Evolutionary conservation across 1,139 yeast species (phyloP), one percentile per base, ranked within the genome.

Genomic region (Hyphopichia fennica): DNA sequence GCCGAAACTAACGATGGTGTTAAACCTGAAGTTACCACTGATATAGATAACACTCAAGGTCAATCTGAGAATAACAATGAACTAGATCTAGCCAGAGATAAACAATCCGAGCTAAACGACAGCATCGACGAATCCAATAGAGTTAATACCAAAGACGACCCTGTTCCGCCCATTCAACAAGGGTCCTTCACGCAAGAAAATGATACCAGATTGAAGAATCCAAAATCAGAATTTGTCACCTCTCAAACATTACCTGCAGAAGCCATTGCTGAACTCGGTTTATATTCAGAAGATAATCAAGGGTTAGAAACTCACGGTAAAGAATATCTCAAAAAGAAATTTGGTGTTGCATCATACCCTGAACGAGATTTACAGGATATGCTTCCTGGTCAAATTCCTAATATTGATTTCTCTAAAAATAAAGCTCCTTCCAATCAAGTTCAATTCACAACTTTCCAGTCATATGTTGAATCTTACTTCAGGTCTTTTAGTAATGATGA

Each of bases 311-410:
- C 77, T 7, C 81, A 75, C 39, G 90, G 89, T 8, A 84, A 81
- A 43, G 96, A 87, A 39, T 88, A 78, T 53, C 63, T 87, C 44
- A 87, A 87, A 58, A 77, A 75, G 51, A 86, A 85, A 58, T 89
- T 84, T 54, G 97, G 89, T 1, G 99, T 95, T 13, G 88, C 95
- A 0, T 82, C 93, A 15, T 93, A 84, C 58, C 99, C 99, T 0
- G 80, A 82, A 23, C 75, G 74, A 36, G 96, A 91, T 57, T 68
- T 95, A 36, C 75, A 80, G 51, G 86, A 83, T 42, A 63, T 86
- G 48, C 71, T 95, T 34, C 96, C 99, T 0, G 99, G 99, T 2
- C 79, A 73, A 31, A 84, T 90, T 22, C 99, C 99, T 9, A 82
- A 87, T 60, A 79, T 77, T 42, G 99, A 93, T 61, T 90, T 87